Percentiles rank a stretch among this genome's conserved stretches.
Conservation (phyloP, 148 eudicot genomes). For the Diospyros lotus region DNA sequence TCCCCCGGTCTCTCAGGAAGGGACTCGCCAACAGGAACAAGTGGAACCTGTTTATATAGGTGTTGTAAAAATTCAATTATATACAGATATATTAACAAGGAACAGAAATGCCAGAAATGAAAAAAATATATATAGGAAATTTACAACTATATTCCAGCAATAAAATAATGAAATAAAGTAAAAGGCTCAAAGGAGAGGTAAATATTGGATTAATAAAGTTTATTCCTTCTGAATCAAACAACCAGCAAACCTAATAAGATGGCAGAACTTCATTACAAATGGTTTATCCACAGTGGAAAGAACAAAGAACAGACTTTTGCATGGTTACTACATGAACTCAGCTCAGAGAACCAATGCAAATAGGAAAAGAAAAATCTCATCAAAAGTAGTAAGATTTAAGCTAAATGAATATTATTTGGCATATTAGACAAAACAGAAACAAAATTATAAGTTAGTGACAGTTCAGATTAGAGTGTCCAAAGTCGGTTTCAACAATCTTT, state of each 20-base stretch:
- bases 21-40: conserved; percentile 40
- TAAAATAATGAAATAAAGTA: background rate
- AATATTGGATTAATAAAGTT: background rate
- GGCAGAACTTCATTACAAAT: background rate
- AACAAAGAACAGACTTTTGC: background rate
- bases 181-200: background rate
- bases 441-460: background rate
- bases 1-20: conserved; percentile 93
- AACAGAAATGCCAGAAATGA: background rate
- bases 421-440: background rate
- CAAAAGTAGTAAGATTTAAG: background rate
- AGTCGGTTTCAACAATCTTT: no score
- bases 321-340: background rate
- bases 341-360: background rate
- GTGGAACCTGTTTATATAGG: conserved; percentile 48
- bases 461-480: background rate
- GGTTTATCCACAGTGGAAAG: background rate
- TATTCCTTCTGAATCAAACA: background rate
- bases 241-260: background rate
- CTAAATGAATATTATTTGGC: background rate
- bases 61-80: background rate
- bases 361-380: background rate
- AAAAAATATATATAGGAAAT: background rate
- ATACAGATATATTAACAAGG: background rate
- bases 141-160: background rate